Conservation (phyloP, 108 stramenopile genomes). For the Nannochloropsis granulata region DNA sequence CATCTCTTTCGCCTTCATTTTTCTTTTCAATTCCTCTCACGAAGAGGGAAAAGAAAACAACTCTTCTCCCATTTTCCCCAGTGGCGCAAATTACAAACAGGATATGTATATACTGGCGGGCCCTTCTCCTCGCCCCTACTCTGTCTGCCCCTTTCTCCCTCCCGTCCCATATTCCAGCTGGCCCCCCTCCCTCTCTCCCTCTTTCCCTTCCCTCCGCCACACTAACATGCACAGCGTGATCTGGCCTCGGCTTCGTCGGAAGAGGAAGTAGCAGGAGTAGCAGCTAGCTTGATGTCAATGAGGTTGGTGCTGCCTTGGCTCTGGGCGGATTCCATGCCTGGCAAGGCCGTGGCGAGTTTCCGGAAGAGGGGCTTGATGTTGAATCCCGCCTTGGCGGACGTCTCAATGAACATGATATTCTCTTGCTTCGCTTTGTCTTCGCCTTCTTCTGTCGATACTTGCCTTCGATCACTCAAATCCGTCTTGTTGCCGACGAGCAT, state of each 20-base stretch:
- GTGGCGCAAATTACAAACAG: background rate
- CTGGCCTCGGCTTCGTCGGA: background rate
- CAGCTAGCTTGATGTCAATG: slow-evolving; percentile 76
- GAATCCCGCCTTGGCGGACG: slow-evolving; percentile 76
- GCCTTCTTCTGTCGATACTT: slow-evolving; percentile 79
- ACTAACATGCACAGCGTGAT: background rate
- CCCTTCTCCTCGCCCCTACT: no score
- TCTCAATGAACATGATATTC: slow-evolving; percentile 91
- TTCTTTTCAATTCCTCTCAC: no score
- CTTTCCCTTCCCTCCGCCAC: background rate
- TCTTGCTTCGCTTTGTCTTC: slow-evolving; percentile 84
- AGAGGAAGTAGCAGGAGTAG: background rate
- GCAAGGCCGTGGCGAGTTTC: slow-evolving; percentile 85
- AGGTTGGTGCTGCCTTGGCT: slow-evolving; percentile 49
- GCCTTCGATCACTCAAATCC: slow-evolving; percentile 81
- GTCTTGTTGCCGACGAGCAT: slow-evolving; percentile 98
- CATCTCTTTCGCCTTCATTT: no score
- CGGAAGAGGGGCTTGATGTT: slow-evolving; percentile 95
- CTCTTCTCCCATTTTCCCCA: background rate
- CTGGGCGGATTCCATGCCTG: slow-evolving; percentile 61
- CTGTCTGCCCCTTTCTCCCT: background rate
- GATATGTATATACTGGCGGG: background rate
- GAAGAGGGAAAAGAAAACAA: no score
- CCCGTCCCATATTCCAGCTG: background rate
- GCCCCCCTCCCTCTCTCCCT: background rate